phyloP scores from a whole-genome alignment of 768 basidiomycete species.

The Tubosaeta sp. region DNA sequence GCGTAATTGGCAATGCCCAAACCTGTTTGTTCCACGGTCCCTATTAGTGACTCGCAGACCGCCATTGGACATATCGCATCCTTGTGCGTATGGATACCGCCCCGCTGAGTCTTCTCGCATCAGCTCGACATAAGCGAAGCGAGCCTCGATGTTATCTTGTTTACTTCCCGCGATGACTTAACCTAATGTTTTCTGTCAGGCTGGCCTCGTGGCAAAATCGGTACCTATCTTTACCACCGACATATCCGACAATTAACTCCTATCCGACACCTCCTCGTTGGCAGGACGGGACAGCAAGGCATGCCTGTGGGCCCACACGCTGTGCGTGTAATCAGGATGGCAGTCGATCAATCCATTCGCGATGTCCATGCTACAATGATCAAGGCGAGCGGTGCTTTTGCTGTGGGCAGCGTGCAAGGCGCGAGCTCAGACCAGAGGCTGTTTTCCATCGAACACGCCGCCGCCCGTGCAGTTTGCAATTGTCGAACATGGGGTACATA shows the following conservation, averaged over 20 bases:
- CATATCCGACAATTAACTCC: conserved; percentile 18
- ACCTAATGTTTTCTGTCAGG: conserved; percentile 12
- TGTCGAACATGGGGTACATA: conserved; percentile 10
- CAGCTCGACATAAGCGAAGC: background rate
- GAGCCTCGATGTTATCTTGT: conserved; percentile 9
- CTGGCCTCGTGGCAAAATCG: conserved; percentile 12
- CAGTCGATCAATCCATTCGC: conserved; percentile 12
- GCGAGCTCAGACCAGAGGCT: conserved; percentile 12
- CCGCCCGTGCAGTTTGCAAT: conserved; percentile 15
- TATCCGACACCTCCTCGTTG: conserved; percentile 9
- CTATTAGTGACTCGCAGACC: background rate
- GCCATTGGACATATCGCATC: conserved; percentile 5
- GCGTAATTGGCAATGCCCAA: conserved; percentile 19
- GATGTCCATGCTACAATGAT: conserved; percentile 24
- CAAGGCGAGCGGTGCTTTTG: conserved; percentile 13
- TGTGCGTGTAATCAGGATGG: conserved; percentile 18
- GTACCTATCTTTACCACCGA: conserved; percentile 20
- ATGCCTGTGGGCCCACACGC: conserved; percentile 5
- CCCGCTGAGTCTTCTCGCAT: conserved; percentile 14
- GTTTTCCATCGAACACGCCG: conserved; percentile 8
- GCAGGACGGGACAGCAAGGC: conserved; percentile 1
- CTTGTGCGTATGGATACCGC: background rate
- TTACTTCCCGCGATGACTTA: conserved; percentile 17
- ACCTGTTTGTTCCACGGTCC: conserved; percentile 11
- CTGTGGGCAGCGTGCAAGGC: conserved; percentile 17